Conservation (phyloP, 2,329 filamentous ascomycete genomes). For the Dactylellina sp. region DNA sequence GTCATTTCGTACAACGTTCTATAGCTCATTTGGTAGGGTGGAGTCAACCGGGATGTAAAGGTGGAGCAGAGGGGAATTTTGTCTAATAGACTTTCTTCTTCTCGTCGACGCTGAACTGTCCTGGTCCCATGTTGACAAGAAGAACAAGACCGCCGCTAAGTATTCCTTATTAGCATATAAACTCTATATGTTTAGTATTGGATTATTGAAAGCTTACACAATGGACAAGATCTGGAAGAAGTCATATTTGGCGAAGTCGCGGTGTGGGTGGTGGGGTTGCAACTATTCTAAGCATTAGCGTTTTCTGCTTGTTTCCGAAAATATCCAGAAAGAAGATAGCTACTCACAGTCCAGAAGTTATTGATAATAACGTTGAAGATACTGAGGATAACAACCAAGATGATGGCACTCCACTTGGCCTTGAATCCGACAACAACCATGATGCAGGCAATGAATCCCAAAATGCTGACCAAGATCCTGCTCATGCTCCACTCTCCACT, state of each 20-base stretch:
- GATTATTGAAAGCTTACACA: slow-evolving; percentile 72
- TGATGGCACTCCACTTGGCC: slow-evolving; percentile 97
- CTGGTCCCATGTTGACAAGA: slow-evolving; percentile 97
- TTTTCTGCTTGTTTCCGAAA: slow-evolving; percentile 20
- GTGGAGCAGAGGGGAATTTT: slow-evolving; percentile 13
- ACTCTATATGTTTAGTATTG: neutral
- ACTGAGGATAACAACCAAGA: slow-evolving; percentile 93
- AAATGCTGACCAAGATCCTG: slow-evolving; percentile 82
- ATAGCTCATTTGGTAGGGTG: slow-evolving; percentile 22
- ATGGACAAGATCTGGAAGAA: slow-evolving; percentile 99
- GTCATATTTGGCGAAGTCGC: slow-evolving; percentile 99
- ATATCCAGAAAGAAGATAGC: neutral
- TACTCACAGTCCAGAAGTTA: slow-evolving; percentile 98
- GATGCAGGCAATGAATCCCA: slow-evolving; percentile 90
- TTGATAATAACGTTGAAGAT: slow-evolving; percentile 97
- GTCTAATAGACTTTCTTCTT: slow-evolving; percentile 99
- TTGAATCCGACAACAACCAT: slow-evolving; percentile 99
- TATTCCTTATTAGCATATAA: slow-evolving; percentile 58
- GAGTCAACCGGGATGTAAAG: slow-evolving; percentile 6
- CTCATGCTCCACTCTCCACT: slow-evolving; percentile 92
- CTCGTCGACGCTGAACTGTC: slow-evolving; percentile 98
- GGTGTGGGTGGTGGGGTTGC: slow-evolving; percentile 97
- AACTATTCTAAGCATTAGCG: slow-evolving; percentile 71
- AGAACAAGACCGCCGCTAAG: slow-evolving; percentile 85
- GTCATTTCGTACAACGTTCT: slow-evolving; percentile 19